A percentile compares a stretch with the other conserved stretches of the same genome.
phyloP scores from a whole-genome alignment of 495 filamentous ascomycete species.

The Aspergillus sclerotioniger region DNA sequence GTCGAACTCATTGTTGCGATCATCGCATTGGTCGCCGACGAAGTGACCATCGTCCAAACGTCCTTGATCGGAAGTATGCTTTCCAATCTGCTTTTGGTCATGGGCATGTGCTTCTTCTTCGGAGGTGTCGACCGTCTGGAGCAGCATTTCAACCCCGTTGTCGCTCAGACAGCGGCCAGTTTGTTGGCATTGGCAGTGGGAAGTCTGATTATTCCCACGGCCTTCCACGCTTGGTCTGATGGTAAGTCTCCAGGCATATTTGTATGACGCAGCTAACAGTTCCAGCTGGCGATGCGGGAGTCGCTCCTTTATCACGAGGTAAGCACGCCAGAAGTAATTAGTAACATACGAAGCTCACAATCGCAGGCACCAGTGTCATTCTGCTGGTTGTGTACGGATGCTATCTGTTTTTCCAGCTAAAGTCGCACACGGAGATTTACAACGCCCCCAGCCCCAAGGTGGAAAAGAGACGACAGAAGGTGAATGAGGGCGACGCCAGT shows the following conservation, averaged over 20 bases:
- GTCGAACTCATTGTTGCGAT: constrained; percentile 91
- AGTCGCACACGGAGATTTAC: constrained; percentile 73
- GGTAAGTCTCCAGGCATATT: constrained; percentile 21
- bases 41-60: constrained; percentile 88
- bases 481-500: constrained; percentile 55
- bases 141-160: constrained; percentile 88
- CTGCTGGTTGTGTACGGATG: constrained; percentile 73
- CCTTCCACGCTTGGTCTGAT: constrained; percentile 62
- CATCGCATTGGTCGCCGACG: constrained; percentile 67
- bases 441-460: constrained; percentile 69
- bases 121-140: constrained; percentile 77
- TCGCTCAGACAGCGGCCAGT: constrained; percentile 88
- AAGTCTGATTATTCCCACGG: constrained; percentile 84
- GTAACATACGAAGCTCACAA: background rate
- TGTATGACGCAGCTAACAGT: background rate
- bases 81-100: constrained; percentile 85
- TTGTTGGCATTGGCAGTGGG: constrained; percentile 76
- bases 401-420: constrained; percentile 81
- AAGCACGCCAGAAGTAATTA: constrained; percentile 5
- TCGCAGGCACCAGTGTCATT: constrained; percentile 64
- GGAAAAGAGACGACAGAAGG: constrained; percentile 51
- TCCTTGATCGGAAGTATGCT: constrained; percentile 89
- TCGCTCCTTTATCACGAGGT: constrained; percentile 40
- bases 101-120: constrained; percentile 93
- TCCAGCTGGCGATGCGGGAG: constrained; percentile 25